These are phyloP conservation scores for Halophytophthora polymorphica DNA, from an alignment of 352 stramenopile species.

Conservation along the genomic window DNA sequence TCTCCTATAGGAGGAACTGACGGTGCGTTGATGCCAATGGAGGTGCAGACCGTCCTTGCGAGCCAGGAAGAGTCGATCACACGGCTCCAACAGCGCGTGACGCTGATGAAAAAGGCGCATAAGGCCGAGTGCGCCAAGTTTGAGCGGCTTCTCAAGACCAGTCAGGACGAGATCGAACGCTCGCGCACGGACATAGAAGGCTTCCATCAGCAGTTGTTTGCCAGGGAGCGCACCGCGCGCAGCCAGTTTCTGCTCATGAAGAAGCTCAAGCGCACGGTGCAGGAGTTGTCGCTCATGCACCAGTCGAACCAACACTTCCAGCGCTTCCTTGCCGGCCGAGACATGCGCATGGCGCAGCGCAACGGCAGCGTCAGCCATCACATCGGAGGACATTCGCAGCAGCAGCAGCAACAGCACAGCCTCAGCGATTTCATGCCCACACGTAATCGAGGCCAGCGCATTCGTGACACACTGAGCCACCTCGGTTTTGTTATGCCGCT, in stretches of 20 bases:
- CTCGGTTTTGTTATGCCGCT: conserved; percentile 37
- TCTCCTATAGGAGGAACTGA: conserved; percentile 5
- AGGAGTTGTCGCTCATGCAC: conserved; percentile 43
- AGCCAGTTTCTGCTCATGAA: conserved; percentile 72
- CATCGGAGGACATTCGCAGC: conserved; percentile 3
- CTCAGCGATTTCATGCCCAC: not conserved
- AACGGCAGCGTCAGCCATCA: conserved; percentile 3
- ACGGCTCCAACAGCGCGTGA: conserved; percentile 53
- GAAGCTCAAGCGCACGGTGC: conserved; percentile 63
- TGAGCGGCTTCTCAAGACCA: conserved; percentile 36
- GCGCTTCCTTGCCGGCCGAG: conserved; percentile 28
- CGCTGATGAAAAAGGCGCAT: conserved; percentile 59
- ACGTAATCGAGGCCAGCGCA: conserved; percentile 17
- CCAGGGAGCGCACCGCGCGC: conserved; percentile 60
- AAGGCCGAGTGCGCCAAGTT: conserved; percentile 50
- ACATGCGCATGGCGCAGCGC: conserved; percentile 31
- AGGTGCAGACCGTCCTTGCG: conserved; percentile 44
- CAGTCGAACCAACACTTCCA: conserved; percentile 62
- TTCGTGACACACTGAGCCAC: conserved; percentile 39
- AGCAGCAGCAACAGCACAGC: conserved; percentile 3
- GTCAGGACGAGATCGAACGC: conserved; percentile 48
- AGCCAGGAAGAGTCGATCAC: conserved; percentile 69
- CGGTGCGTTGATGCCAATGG: conserved; percentile 14
- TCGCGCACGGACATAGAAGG: conserved; percentile 37
- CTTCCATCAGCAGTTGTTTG: conserved; percentile 44